Percentiles rank a stretch among this genome's conserved stretches.
phyloP scores from a whole-genome alignment of 805 yeast species.

The Cyberlindnera xishuangbannaensis region DNA sequence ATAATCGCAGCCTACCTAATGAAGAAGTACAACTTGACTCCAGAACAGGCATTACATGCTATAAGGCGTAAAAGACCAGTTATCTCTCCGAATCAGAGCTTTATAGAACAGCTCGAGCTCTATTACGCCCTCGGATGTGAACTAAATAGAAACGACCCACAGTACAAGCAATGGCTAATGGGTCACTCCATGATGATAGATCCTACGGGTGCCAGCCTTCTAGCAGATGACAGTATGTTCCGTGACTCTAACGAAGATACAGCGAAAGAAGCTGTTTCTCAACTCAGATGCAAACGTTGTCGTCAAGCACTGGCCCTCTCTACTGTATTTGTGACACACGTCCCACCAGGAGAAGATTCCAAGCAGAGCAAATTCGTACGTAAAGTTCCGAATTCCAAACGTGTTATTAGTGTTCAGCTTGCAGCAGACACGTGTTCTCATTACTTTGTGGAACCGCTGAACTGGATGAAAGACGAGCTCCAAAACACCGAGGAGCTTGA shows the following conservation, averaged over 20 bases:
- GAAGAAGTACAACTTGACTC: conserved; percentile 58
- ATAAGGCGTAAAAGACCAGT: conserved; percentile 57
- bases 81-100: conserved; percentile 69
- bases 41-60: conserved; percentile 65
- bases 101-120: conserved; percentile 63
- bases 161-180: conserved; percentile 40
- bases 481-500: conserved; percentile 62
- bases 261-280: conserved; percentile 23
- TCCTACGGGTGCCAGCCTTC: neutral
- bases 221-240: conserved; percentile 26
- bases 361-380: conserved; percentile 62
- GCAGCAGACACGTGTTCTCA: conserved; percentile 72
- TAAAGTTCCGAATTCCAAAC: conserved; percentile 53
- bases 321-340: conserved; percentile 56
- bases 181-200: too few species aligned
- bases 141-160: conserved; percentile 26
- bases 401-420: conserved; percentile 51
- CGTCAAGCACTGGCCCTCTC: conserved; percentile 64
- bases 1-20: conserved; percentile 84
- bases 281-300: conserved; percentile 77
- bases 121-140: conserved; percentile 43
- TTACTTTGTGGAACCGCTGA: conserved; percentile 79
- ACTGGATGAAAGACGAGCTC: conserved; percentile 86
- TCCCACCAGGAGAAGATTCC: conserved; percentile 58
- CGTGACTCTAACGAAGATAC: conserved; percentile 22